Conservation (phyloP, 2,329 filamentous ascomycete species). For the Verticillium dahliae region DNA sequence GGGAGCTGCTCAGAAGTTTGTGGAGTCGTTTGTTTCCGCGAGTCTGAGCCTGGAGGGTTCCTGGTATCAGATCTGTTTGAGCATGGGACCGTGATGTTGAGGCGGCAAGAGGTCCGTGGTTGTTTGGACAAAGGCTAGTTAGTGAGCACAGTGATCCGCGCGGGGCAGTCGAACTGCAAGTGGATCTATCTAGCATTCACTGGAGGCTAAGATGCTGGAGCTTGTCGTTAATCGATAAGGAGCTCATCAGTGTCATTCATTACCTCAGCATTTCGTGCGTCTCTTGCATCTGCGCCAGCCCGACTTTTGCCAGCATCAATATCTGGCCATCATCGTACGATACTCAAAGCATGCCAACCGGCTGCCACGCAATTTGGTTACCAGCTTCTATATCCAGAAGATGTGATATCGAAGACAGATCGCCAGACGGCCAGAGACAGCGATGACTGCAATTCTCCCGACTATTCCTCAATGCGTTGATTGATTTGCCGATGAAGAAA, state of each 20-base stretch:
- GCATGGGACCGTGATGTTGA: background rate
- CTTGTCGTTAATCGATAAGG: background rate
- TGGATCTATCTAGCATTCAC: background rate
- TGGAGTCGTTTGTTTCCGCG: background rate
- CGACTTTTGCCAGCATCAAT: background rate
- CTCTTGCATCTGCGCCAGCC: background rate
- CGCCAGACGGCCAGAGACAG: background rate
- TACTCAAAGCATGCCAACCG: background rate
- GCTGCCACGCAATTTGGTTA: background rate
- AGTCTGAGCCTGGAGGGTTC: background rate
- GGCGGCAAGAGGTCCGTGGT: background rate
- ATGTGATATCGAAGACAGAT: background rate
- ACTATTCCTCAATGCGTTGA: background rate
- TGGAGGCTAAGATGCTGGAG: background rate
- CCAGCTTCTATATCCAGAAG: background rate
- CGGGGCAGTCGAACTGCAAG: background rate
- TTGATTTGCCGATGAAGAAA: background rate
- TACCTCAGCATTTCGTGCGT: background rate
- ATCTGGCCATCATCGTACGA: background rate
- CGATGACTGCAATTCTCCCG: background rate
- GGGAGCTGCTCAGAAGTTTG: background rate
- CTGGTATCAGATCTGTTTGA: slow-evolving; percentile 1
- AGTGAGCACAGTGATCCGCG: background rate
- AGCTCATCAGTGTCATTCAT: background rate
- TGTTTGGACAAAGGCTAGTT: background rate